phyloP scores from a whole-genome alignment of 306 rosid species.

The Casuarina cunninghamiana region DNA sequence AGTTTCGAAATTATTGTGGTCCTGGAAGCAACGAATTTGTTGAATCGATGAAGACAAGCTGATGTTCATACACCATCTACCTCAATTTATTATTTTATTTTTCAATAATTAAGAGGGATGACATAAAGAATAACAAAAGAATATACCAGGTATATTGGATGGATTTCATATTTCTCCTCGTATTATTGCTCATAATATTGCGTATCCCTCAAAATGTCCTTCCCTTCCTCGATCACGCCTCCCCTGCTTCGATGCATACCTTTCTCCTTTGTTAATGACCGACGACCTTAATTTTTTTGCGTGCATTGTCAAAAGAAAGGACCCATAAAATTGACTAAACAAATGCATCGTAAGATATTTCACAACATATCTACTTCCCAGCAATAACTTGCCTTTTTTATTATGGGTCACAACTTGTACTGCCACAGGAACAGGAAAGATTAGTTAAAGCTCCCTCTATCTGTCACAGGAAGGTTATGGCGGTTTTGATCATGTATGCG shows the following conservation, averaged over 20 bases:
- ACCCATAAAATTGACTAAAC: too few species aligned
- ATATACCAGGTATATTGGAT: background rate
- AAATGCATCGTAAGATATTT: too few species aligned
- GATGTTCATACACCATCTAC: background rate
- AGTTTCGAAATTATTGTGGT: background rate
- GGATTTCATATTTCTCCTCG: too few species aligned
- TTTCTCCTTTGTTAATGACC: too few species aligned
- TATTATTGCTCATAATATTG: background rate
- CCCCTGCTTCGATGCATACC: too few species aligned
- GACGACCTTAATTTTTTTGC: too few species aligned
- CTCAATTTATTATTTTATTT: background rate
- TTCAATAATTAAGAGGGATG: slow-evolving; percentile 16
- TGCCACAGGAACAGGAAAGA: too few species aligned
- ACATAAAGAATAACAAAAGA: background rate
- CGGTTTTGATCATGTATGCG: background rate
- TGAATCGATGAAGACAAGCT: background rate
- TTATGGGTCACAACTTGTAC: too few species aligned
- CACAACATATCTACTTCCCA: too few species aligned
- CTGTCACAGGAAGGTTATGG: background rate
- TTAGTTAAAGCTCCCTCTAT: background rate
- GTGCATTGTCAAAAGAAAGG: too few species aligned
- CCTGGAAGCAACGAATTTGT: background rate
- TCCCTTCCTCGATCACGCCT: too few species aligned
- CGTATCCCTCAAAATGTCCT: background rate
- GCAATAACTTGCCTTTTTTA: too few species aligned